phyloP scores from a whole-genome alignment of 805 yeast species.

The Grigorovia jiainica region DNA sequence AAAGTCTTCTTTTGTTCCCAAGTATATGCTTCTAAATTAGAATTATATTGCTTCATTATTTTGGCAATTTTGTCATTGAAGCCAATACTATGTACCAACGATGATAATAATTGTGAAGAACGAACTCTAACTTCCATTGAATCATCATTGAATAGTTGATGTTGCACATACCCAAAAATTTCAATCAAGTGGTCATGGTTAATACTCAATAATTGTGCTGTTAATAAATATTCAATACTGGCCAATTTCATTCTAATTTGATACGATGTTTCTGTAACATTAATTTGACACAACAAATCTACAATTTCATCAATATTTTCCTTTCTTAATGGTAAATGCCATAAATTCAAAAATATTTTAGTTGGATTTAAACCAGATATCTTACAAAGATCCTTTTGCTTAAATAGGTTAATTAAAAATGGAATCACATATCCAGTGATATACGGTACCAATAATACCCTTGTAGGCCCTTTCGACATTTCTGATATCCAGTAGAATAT shows the following conservation, averaged over 20 bases:
- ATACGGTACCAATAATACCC: slow-evolving; percentile 43
- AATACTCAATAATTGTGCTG: slow-evolving; percentile 54
- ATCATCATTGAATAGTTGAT: slow-evolving; percentile 45
- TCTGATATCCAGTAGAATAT: slow-evolving; percentile 49
- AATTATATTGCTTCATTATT: slow-evolving; percentile 36
- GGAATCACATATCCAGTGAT: slow-evolving; percentile 52
- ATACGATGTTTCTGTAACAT: slow-evolving; percentile 36
- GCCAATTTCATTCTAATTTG: slow-evolving; percentile 61
- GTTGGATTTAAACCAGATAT: slow-evolving; percentile 52
- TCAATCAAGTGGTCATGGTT: slow-evolving; percentile 35
- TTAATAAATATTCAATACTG: slow-evolving; percentile 61
- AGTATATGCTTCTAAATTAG: slow-evolving; percentile 17
- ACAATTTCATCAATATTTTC: slow-evolving; percentile 1
- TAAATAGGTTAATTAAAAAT: slow-evolving; percentile 52
- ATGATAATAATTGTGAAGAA: slow-evolving; percentile 67
- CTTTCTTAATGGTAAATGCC: slow-evolving; percentile 38
- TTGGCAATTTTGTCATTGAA: slow-evolving; percentile 32
- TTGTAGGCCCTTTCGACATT: slow-evolving; percentile 44
- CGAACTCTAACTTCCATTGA: slow-evolving; percentile 68
- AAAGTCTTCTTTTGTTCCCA: slow-evolving; percentile 28
- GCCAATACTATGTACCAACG: slow-evolving; percentile 58
- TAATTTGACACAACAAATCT: background rate
- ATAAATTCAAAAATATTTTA: slow-evolving; percentile 35
- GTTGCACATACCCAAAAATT: slow-evolving; percentile 42
- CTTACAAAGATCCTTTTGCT: slow-evolving; percentile 73